These are phyloP conservation scores for Iris pallida DNA, from an alignment of 116 monocot genomes.

Conservation along the genomic window DNA sequence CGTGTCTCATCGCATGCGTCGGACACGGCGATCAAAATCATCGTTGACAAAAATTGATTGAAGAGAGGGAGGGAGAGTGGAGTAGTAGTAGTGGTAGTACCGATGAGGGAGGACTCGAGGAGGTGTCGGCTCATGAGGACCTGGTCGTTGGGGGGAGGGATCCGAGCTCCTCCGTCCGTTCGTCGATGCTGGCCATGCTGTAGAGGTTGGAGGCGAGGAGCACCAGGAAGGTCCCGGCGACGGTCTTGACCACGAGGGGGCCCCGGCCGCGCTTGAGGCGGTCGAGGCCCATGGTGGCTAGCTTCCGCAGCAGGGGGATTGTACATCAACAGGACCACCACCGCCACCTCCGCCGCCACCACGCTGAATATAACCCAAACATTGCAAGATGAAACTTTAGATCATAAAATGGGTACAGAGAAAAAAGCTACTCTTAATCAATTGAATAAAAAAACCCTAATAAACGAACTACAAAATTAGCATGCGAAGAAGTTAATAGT, in stretches of 20 bases:
- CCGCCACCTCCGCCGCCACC: constrained; percentile 45
- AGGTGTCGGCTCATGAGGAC: constrained; percentile 66
- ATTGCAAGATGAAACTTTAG: no score
- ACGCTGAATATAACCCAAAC: no score
- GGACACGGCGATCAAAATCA: not conserved
- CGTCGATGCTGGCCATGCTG: constrained; percentile 56
- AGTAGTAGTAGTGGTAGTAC: no score
- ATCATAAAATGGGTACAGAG: no score
- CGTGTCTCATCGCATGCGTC: no score
- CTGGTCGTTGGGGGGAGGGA: constrained; percentile 61
- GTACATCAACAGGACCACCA: constrained; percentile 49
- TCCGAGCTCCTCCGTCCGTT: constrained; percentile 22
- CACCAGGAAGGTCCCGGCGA: constrained; percentile 45
- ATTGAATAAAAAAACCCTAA: no score
- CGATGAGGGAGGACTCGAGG: constrained; percentile 70
- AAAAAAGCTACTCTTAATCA: no score
- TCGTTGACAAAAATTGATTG: not conserved
- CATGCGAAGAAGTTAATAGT: no score
- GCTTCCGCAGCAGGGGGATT: constrained; percentile 54
- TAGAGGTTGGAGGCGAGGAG: constrained; percentile 51
- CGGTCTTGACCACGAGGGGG: constrained; percentile 54
- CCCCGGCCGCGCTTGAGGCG: constrained; percentile 70
- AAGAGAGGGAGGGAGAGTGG: not conserved
- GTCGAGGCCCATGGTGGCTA: constrained; percentile 52
- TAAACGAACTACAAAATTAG: no score